Base-by-base conservation (phyloP, 768 basidiomycete genomes). In the Tubosaeta sp. region DNA sequence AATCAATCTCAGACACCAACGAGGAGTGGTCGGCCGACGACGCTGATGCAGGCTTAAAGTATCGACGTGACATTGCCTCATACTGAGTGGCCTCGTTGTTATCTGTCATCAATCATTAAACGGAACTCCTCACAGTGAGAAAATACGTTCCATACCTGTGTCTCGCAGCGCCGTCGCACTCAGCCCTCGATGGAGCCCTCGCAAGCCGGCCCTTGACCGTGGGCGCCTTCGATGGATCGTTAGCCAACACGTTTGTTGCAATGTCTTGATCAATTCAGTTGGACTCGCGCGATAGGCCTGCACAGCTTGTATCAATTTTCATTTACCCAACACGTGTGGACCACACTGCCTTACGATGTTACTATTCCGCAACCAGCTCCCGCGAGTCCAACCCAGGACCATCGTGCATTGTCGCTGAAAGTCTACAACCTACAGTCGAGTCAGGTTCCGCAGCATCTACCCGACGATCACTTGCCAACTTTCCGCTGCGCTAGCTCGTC, bases 81-180 rank as follows among this genome's bases (percentile, higher is more conserved):
- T 86, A 90, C 78, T 83, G n/a, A n/a, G 27, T 22, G 43, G 46
- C 48, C 59, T 48, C 48, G 41, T 52, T 42, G 52, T 43, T 29
- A 11, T 14, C 25, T 14, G 49, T n/a, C 52, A 54, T 42, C 47
- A 9, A 42, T 43, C 53, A 33, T 17, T 43, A n/a, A 42, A 42
- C 45, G 16, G 19, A 27, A 32, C 31, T 17, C n/a, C 83, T 59
- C 59, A 88, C 88, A 56, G 85, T 79, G 50, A 77, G 73, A 65
- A 95, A 97, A 69, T 97, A 95, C 2, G 86, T 82, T 7, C 92
- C 94, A 62, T 88, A 95, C 86, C 91, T 8, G 77, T 72, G 66
- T 95, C 93, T 32, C 94, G 73, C 34, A 92, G 63, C 1, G 84
- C 83, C 0, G 91, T 95, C 0, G 83, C 79, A 1, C 77, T 72